Evolutionary conservation across 2,329 filamentous ascomycete species (phyloP).

Genomic region (Trichoderma breve): DNA sequence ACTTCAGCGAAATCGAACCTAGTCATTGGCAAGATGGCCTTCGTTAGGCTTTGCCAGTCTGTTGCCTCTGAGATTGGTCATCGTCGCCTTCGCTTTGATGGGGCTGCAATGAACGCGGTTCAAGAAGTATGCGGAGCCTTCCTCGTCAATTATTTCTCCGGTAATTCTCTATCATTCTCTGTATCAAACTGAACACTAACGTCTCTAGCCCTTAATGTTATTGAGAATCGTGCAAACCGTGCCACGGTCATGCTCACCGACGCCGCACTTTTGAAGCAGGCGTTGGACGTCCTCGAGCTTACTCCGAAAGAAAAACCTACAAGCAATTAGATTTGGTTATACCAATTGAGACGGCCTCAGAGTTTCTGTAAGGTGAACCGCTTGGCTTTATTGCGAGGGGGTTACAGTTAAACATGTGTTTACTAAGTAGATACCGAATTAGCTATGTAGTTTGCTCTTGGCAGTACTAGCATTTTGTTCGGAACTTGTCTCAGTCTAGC

Average conservation of each 20-base stretch:
- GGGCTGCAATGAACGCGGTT: neutral
- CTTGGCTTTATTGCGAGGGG: no score
- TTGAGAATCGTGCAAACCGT: neutral
- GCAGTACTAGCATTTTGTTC: no score
- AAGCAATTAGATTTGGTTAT: neutral
- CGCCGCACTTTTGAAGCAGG: neutral
- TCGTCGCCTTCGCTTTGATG: neutral
- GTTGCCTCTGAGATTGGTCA: neutral
- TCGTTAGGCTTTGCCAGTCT: neutral
- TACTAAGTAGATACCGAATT: no score
- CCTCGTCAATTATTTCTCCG: neutral
- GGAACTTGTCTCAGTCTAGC: no score
- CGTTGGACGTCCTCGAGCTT: fast-evolving
- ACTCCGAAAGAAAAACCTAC: neutral
- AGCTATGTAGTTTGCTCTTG: no score
- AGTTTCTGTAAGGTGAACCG: no score
- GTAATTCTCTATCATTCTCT: neutral
- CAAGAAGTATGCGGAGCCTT: neutral
- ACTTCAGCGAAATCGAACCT: neutral
- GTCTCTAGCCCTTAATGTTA: neutral
- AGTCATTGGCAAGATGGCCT: neutral
- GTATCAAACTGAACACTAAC: neutral
- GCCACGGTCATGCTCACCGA: neutral
- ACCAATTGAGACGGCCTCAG: neutral
- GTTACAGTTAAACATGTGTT: no score